These are phyloP conservation scores for Piromyces sp. DNA, from an alignment of 192 early-diverging fungal species.

Conservation along the genomic window DNA sequence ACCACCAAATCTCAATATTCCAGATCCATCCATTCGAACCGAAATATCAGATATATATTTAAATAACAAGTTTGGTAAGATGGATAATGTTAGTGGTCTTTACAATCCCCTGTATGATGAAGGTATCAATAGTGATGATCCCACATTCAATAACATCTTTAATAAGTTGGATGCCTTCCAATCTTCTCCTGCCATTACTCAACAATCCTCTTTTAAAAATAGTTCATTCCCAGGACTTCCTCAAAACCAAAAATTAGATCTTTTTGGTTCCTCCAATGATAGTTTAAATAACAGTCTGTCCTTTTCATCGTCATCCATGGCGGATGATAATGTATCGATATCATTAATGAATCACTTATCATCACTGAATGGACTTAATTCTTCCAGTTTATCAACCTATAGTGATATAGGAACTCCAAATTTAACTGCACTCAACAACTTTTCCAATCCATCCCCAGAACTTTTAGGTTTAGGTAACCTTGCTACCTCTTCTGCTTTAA, in stretches of 20 bases:
- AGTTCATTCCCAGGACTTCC: neutral
- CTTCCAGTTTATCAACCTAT: neutral
- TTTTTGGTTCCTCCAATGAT: neutral
- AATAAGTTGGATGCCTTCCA: neutral
- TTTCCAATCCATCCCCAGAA: neutral
- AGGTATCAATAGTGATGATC: neutral
- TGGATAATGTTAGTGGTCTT: neutral
- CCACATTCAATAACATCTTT: neutral
- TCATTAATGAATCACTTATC: neutral
- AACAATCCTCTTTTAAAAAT: neutral
- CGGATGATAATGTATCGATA: neutral
- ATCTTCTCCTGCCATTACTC: neutral
- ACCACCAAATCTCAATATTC: neutral
- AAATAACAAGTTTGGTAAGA: neutral
- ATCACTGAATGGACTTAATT: neutral
- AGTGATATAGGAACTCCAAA: neutral
- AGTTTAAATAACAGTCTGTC: neutral
- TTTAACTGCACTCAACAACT: neutral
- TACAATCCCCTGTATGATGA: neutral
- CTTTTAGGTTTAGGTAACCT: neutral
- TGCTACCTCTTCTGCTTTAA: neutral
- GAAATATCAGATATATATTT: neutral
- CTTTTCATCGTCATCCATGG: neutral
- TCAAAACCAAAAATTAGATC: neutral
- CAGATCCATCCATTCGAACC: neutral